phyloP scores from a whole-genome alignment of 1,284 basidiomycete species.

The Ustilago nuda region DNA sequence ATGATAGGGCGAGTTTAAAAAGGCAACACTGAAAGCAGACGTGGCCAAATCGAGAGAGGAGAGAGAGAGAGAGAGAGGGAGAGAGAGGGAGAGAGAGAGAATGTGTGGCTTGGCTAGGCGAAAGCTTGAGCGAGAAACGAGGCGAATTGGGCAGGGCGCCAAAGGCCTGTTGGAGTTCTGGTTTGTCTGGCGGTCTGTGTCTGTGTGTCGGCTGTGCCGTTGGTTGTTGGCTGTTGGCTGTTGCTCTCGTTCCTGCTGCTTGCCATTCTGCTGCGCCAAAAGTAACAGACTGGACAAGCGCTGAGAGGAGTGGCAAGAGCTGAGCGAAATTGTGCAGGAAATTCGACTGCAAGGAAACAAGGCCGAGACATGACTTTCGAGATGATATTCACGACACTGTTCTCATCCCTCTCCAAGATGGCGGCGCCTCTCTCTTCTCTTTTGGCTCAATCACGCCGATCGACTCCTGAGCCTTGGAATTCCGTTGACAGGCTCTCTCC shows the following conservation, averaged over 20 bases:
- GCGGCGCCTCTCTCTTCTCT: slow-evolving; percentile 16
- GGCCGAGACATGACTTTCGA: slow-evolving; percentile 37
- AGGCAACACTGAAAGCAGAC: slow-evolving; percentile 8
- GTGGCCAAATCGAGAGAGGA: background rate
- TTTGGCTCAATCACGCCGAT: slow-evolving; percentile 9
- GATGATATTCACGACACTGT: slow-evolving; percentile 10
- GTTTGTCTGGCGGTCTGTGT: slow-evolving; percentile 8
- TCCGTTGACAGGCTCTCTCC: slow-evolving; percentile 24
- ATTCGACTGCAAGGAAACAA: slow-evolving; percentile 25
- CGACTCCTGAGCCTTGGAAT: slow-evolving; percentile 32
- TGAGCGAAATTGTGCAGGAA: slow-evolving; percentile 32
- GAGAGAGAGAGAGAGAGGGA: background rate
- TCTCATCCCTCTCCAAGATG: slow-evolving; percentile 12
- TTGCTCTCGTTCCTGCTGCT: no score
- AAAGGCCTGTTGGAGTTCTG: background rate
- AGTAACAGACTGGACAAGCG: slow-evolving; percentile 10
- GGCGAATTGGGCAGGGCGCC: background rate
- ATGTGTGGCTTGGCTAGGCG: slow-evolving; percentile 3
- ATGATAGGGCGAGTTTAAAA: slow-evolving; percentile 34
- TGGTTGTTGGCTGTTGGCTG: slow-evolving; percentile 1
- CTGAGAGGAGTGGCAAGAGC: background rate
- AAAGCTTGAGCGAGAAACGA: background rate
- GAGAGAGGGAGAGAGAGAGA: background rate
- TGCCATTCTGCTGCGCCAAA: slow-evolving; percentile 2
- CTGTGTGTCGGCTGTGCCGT: slow-evolving; percentile 10